These are phyloP conservation scores for Trichomonascus vanleenenianus DNA, from an alignment of 805 yeast genomes.

Conservation along the genomic window DNA sequence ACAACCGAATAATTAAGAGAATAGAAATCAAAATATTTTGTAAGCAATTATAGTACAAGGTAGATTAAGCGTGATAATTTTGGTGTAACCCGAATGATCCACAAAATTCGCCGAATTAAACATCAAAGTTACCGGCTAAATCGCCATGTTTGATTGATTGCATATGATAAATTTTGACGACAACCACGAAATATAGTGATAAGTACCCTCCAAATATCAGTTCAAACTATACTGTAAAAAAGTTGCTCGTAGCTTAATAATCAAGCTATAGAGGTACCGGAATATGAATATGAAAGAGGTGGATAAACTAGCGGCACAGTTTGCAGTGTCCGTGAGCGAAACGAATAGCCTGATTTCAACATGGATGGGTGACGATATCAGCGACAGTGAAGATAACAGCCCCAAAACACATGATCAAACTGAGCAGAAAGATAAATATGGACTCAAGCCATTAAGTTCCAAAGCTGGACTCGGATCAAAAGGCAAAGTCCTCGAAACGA, in stretches of 20 bases:
- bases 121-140: too few species aligned
- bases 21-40: too few species aligned
- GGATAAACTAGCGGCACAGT: slow-evolving; percentile 19
- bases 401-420: not conserved
- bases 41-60: too few species aligned
- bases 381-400: not conserved
- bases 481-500: not conserved
- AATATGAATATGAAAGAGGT: slow-evolving; percentile 5
- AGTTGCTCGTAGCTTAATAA: not conserved
- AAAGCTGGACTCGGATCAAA: not conserved
- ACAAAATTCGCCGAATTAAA: too few species aligned
- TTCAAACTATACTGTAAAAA: not conserved
- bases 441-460: not conserved
- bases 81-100: too few species aligned
- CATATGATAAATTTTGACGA: too few species aligned
- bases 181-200: too few species aligned
- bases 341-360: slow-evolving; percentile 19
- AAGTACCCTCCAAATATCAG: too few species aligned
- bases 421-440: not conserved
- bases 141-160: too few species aligned
- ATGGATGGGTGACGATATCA: slow-evolving; percentile 12
- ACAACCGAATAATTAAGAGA: too few species aligned
- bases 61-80: too few species aligned
- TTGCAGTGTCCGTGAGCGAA: slow-evolving; percentile 22
- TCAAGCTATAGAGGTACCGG: not conserved